A percentile compares a stretch with the other conserved stretches of the same genome.
Conservation (phyloP, 805 yeast genomes). For the Wickerhamomyces pijperi region DNA sequence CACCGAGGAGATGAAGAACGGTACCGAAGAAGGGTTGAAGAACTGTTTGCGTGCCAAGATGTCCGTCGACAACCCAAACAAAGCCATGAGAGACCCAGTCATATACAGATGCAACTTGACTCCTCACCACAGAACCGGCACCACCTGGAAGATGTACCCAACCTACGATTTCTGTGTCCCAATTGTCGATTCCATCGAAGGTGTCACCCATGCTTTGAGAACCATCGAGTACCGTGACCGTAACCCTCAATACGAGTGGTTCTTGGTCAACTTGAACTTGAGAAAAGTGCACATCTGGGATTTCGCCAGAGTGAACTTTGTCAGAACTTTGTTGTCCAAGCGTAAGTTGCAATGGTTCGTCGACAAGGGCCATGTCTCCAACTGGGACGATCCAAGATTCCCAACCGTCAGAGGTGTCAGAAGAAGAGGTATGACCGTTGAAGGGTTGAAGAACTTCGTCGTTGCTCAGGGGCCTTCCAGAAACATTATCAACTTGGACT, state of each 20-base stretch:
- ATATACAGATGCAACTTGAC: constrained; percentile 94
- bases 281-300: constrained; percentile 97
- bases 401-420: constrained; percentile 99
- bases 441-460: constrained; percentile 90
- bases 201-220: constrained; percentile 96
- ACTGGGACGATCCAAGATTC: constrained; percentile 99
- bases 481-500: constrained; percentile 92
- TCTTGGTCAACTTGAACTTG: constrained; percentile 66
- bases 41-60: constrained; percentile 96
- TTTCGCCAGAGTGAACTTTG: constrained; percentile 93
- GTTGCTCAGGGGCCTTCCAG: constrained; percentile 96
- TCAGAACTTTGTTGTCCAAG: constrained; percentile 89
- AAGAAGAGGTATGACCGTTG: constrained; percentile 99
- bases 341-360: constrained; percentile 99
- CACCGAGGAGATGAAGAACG: constrained; percentile 86
- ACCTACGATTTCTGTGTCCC: constrained; percentile 99
- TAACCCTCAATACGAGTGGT: constrained; percentile 97
- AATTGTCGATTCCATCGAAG: constrained; percentile 88
- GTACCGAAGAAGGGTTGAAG: constrained; percentile 85
- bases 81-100: constrained; percentile 95
- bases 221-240: constrained; percentile 98
- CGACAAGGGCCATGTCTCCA: constrained; percentile 73
- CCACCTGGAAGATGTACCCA: constrained; percentile 92
- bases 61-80: constrained; percentile 82
- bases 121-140: constrained; percentile 96